Evolutionary conservation across 2,329 filamentous ascomycete species (phyloP).

Genomic region (Aureobasidium sp.): DNA sequence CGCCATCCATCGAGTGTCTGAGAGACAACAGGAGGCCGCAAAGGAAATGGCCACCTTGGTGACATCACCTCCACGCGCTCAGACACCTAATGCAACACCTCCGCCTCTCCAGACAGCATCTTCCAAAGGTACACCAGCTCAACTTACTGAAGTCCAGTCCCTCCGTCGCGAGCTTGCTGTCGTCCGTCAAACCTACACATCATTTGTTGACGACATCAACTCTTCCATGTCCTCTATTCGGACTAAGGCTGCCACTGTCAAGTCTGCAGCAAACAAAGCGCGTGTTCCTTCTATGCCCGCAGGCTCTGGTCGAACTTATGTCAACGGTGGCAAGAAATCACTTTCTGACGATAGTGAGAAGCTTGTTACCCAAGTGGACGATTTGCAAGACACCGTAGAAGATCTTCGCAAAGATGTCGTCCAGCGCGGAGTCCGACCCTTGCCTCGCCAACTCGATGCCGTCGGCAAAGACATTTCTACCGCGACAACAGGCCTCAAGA

Average conservation of each 20-base stretch:
- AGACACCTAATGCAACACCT: slow-evolving; percentile 17
- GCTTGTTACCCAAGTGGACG: slow-evolving; percentile 86
- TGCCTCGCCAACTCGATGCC: slow-evolving; percentile 80
- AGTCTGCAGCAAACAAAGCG: slow-evolving; percentile 64
- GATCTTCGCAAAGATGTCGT: slow-evolving; percentile 97
- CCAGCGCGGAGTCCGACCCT: slow-evolving; percentile 78
- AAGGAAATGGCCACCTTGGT: slow-evolving; percentile 72
- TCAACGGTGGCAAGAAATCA: slow-evolving; percentile 78
- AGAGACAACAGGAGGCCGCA: slow-evolving; percentile 81
- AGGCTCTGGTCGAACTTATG: slow-evolving; percentile 76
- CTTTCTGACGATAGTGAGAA: slow-evolving; percentile 82
- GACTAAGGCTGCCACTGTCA: slow-evolving; percentile 73
- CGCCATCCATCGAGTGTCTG: slow-evolving; percentile 78
- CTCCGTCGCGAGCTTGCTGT: slow-evolving; percentile 85
- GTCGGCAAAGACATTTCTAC: slow-evolving; percentile 82
- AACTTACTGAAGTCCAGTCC: slow-evolving; percentile 71
- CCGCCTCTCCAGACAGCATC: slow-evolving; percentile 22
- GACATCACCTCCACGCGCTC: slow-evolving; percentile 36
- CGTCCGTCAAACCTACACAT: slow-evolving; percentile 85
- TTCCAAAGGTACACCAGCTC: slow-evolving; percentile 44
- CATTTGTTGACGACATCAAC: slow-evolving; percentile 81
- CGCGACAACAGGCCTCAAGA: slow-evolving; percentile 80
- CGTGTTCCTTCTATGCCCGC: slow-evolving; percentile 65
- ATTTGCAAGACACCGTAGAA: slow-evolving; percentile 94
- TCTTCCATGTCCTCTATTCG: slow-evolving; percentile 79